phyloP scores from a whole-genome alignment of 306 rosid genomes.

The Calophaca sinica region DNA sequence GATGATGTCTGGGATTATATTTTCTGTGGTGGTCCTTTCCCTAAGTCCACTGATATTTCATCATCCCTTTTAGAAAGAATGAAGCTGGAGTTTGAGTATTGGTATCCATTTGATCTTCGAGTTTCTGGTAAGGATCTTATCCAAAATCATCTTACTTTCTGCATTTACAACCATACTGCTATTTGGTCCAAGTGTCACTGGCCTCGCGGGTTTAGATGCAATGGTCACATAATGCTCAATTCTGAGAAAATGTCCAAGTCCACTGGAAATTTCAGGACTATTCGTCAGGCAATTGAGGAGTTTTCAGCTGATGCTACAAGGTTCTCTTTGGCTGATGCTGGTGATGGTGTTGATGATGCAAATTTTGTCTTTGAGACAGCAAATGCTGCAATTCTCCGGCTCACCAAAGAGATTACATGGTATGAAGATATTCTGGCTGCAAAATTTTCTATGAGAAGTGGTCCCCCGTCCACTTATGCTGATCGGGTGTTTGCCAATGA shows the following conservation, averaged over 20 bases:
- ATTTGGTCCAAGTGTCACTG: conserved; percentile 72
- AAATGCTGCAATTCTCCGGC: conserved; percentile 84
- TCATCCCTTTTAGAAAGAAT: conserved; percentile 63
- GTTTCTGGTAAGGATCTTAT: conserved; percentile 97
- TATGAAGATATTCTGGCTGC: conserved; percentile 79
- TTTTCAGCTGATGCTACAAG: conserved; percentile 93
- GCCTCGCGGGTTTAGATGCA: conserved; percentile 94
- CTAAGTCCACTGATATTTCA: conserved; percentile 70
- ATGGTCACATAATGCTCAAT: conserved; percentile 92
- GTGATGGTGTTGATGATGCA: conserved; percentile 95
- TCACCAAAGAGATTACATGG: conserved; percentile 87
- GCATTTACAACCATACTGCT: conserved; percentile 88
- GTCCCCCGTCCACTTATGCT: conserved; percentile 82
- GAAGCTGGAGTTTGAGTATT: conserved; percentile 94
- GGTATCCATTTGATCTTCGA: conserved; percentile 96
- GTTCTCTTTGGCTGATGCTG: conserved; percentile 95
- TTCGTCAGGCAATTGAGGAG: conserved; percentile 86
- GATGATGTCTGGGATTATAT: conserved; percentile 89
- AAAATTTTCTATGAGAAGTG: conserved; percentile 73
- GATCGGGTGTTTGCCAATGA: conserved; percentile 85
- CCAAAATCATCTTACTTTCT: conserved; percentile 89
- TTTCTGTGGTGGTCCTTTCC: conserved; percentile 75
- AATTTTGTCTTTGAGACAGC: conserved; percentile 93
- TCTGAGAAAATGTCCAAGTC: conserved; percentile 96
- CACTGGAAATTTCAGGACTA: conserved; percentile 88